Percentiles rank a stretch among this genome's conserved stretches.
phyloP scores from a whole-genome alignment of 2,329 filamentous ascomycete genomes.

The Claviceps capensis region DNA sequence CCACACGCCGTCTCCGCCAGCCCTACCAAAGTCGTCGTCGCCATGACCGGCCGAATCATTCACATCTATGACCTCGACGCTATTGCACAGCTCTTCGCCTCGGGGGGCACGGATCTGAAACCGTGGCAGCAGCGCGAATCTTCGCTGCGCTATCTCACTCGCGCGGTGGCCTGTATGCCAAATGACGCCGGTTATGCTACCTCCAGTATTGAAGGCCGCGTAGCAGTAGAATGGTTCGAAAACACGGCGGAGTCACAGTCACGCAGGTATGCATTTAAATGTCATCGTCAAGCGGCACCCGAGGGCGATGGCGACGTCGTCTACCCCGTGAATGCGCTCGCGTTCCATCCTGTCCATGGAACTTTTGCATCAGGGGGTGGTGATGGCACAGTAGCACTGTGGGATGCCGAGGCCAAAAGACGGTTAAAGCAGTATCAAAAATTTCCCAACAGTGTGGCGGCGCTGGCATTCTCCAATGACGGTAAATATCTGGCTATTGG shows the following conservation, averaged over 20 bases:
- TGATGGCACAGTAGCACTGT: constrained; percentile 81
- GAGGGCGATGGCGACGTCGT: constrained; percentile 62
- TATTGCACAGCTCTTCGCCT: constrained; percentile 41
- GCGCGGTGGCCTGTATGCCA: constrained; percentile 90
- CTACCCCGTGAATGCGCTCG: constrained; percentile 80
- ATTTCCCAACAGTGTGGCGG: constrained; percentile 64
- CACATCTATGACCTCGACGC: constrained; percentile 82
- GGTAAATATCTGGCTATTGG: constrained; percentile 69
- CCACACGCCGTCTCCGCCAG: constrained; percentile 76
- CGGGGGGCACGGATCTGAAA: constrained; percentile 37
- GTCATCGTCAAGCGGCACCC: constrained; percentile 64
- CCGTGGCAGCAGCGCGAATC: constrained; percentile 93
- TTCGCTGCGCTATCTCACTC: constrained; percentile 89
- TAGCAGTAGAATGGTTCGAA: constrained; percentile 97
- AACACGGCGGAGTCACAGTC: constrained; percentile 75
- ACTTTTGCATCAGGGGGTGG: constrained; percentile 85
- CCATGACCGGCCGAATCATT: constrained; percentile 87
- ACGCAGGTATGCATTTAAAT: constrained; percentile 97
- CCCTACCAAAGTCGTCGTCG: constrained; percentile 73
- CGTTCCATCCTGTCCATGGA: constrained; percentile 71
- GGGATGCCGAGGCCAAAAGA: constrained; percentile 84
- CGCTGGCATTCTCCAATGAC: constrained; percentile 62
- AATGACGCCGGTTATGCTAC: constrained; percentile 90
- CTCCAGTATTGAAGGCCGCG: constrained; percentile 83
- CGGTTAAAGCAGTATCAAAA: constrained; percentile 82